Evolutionary conservation across 139 green algal species (phyloP).

Genomic region (Chlorella ohadii): DNA sequence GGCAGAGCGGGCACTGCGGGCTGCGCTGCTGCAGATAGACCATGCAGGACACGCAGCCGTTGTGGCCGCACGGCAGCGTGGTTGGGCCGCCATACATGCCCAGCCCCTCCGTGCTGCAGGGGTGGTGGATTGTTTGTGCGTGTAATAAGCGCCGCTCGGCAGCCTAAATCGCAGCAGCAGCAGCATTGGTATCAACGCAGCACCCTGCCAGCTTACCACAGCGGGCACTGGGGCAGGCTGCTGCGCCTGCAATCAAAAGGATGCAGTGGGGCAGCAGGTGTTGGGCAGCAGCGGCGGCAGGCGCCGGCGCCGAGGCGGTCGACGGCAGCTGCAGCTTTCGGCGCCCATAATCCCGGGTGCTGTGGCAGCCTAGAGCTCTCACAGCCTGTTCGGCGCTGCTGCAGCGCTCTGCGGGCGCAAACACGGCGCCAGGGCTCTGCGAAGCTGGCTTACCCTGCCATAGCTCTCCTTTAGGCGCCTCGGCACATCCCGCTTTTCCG

Average conservation of each 20-base stretch:
- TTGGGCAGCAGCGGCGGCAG: neutral
- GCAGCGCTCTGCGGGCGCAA: no score
- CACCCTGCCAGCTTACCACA: neutral
- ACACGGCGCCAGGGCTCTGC: no score
- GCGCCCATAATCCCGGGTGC: neutral
- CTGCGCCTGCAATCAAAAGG: neutral
- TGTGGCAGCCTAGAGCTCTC: no score
- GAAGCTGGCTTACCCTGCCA: no score
- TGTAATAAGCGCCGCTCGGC: no score
- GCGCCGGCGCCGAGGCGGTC: constrained; percentile 1
- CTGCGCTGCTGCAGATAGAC: constrained; percentile 53
- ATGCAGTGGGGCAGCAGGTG: neutral
- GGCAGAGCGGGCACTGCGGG: constrained; percentile 72
- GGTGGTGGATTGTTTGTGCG: no score
- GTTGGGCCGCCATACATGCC: constrained; percentile 42
- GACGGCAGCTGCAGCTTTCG: neutral
- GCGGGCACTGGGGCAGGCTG: constrained; percentile 14
- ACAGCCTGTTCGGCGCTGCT: no score
- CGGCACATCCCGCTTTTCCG: no score
- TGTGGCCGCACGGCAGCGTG: constrained; percentile 78
- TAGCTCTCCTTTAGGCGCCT: no score
- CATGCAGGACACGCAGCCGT: constrained; percentile 75
- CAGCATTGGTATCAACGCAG: no score
- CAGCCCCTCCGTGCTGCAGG: neutral
- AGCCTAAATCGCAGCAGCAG: no score